These are phyloP conservation scores for Fusarium papillatum DNA, from an alignment of 2,329 filamentous ascomycete species.

Conservation along the genomic window DNA sequence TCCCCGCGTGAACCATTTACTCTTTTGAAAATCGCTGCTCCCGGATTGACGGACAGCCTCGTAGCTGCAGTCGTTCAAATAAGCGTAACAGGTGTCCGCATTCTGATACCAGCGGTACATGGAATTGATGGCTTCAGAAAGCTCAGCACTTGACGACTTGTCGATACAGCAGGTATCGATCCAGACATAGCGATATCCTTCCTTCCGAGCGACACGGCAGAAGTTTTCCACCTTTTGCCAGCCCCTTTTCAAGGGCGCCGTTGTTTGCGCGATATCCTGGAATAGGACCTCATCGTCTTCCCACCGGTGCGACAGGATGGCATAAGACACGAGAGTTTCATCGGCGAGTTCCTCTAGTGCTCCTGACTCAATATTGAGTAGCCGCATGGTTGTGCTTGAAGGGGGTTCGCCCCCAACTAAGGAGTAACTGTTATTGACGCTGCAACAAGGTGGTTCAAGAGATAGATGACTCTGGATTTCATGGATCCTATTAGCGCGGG, in stretches of 20 bases:
- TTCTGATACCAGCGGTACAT: neutral
- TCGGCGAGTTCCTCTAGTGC: neutral
- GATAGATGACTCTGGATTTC: neutral
- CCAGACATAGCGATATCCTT: neutral
- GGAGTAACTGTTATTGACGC: neutral
- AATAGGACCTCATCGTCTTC: neutral
- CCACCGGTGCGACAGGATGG: neutral
- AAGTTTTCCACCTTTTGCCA: neutral
- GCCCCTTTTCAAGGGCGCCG: neutral
- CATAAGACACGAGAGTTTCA: neutral
- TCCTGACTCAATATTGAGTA: neutral
- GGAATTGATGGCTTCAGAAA: neutral
- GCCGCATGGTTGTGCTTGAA: neutral
- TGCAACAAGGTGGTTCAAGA: neutral
- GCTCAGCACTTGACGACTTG: neutral
- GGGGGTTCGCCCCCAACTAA: neutral
- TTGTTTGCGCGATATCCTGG: neutral
- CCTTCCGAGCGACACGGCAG: neutral
- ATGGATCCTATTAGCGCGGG: too few species aligned
- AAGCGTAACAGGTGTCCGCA: neutral
- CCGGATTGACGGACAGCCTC: neutral
- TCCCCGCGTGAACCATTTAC: neutral
- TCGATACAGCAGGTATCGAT: neutral
- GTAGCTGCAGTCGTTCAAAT: neutral
- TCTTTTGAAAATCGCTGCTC: neutral